A percentile compares a stretch with the other conserved stretches of the same genome.
phyloP scores from a whole-genome alignment of 2,329 filamentous ascomycete genomes.

The Alternaria ethzedia region DNA sequence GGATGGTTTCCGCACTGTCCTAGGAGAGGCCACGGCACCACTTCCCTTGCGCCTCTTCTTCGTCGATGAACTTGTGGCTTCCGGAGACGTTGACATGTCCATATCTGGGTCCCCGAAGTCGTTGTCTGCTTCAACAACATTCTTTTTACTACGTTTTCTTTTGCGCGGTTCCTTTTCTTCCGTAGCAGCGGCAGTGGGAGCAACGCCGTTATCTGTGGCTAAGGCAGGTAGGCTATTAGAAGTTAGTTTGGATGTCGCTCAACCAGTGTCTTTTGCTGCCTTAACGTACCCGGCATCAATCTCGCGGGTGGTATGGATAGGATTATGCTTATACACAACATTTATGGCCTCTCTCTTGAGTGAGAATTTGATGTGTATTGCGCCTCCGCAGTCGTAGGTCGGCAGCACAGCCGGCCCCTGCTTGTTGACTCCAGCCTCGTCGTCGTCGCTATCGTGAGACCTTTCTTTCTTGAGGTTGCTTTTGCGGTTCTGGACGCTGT shows the following conservation, averaged over 20 bases:
- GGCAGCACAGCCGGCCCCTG: slow-evolving; percentile 13
- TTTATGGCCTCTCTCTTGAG: slow-evolving; percentile 43
- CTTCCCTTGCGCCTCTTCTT: slow-evolving; percentile 33
- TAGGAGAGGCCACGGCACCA: slow-evolving; percentile 7
- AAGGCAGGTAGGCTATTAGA: slow-evolving; percentile 9
- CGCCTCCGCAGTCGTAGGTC: slow-evolving; percentile 43
- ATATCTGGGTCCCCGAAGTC: slow-evolving; percentile 18
- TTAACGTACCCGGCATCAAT: slow-evolving; percentile 27
- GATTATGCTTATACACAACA: slow-evolving; percentile 47
- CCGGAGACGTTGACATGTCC: slow-evolving; percentile 32
- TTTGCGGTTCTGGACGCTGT: slow-evolving; percentile 43
- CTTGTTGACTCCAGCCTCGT: slow-evolving; percentile 3
- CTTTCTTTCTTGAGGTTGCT: slow-evolving; percentile 31
- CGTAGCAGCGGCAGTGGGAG: slow-evolving; percentile 3
- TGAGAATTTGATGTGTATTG: slow-evolving; percentile 45
- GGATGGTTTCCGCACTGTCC: slow-evolving; percentile 4
- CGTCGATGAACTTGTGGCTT: slow-evolving; percentile 17
- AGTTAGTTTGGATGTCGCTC: neutral
- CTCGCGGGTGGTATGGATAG: slow-evolving; percentile 29
- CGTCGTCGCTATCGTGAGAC: slow-evolving; percentile 16
- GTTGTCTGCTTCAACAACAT: slow-evolving; percentile 17
- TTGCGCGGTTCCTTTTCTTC: slow-evolving; percentile 19
- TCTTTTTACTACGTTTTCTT: slow-evolving; percentile 27
- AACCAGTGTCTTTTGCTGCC: neutral
- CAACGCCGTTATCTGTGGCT: slow-evolving; percentile 2